phyloP scores from a whole-genome alignment of 345 rosid genomes.

The Boechera divaricarpa region DNA sequence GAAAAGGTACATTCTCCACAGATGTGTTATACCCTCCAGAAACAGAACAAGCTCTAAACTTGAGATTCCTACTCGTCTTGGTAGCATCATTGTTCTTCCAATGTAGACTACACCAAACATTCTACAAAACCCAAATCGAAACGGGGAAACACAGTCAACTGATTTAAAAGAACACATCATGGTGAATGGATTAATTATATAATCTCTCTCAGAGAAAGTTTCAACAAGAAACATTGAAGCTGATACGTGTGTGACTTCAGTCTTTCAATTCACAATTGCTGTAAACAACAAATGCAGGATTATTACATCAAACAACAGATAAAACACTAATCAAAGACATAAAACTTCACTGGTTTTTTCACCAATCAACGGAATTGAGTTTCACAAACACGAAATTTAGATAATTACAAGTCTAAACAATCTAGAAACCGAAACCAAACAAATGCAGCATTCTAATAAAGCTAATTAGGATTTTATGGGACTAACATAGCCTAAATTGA shows the following conservation, averaged over 20 bases:
- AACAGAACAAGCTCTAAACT: conserved; percentile 33
- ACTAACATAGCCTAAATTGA: neutral
- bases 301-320: neutral
- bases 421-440: neutral
- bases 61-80: conserved; percentile 35
- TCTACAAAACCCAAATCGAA: conserved; percentile 19
- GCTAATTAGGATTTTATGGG: neutral
- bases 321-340: neutral
- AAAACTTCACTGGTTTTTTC: neutral
- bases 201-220: neutral
- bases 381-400: neutral
- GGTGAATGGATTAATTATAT: neutral
- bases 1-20: conserved; percentile 65
- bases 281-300: neutral
- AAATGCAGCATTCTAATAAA: neutral
- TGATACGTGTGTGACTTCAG: neutral
- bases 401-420: neutral
- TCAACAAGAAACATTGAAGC: neutral
- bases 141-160: neutral
- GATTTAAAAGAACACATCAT: neutral
- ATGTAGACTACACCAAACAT: conserved; percentile 11
- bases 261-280: neutral
- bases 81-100: conserved; percentile 34
- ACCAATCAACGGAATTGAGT: too few relatives aligned
- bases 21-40: conserved; percentile 52